Evolutionary conservation across 176 grass and related monocot genomes (phyloP).

Genomic region (Avena atlantica): DNA sequence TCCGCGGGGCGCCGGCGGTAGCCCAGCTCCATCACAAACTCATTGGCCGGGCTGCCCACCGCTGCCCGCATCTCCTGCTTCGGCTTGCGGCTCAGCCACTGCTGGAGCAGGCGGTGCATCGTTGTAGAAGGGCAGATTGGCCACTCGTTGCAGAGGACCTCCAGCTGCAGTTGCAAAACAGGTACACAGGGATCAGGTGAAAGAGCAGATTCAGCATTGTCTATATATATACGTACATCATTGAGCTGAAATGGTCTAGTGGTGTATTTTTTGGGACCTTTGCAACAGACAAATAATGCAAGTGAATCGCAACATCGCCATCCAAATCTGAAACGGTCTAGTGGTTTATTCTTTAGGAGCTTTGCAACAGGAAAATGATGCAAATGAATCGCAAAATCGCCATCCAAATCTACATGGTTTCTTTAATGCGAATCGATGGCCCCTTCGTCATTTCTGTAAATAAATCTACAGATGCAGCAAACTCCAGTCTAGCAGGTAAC

Average conservation of each 20-base stretch:
- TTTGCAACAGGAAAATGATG: not conserved
- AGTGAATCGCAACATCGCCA: not conserved
- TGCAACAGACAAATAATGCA: not conserved
- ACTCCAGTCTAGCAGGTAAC: slow-evolving; percentile 5
- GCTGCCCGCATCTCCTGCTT: slow-evolving; percentile 30
- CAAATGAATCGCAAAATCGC: no score
- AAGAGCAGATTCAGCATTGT: not conserved
- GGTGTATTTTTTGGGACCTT: not conserved
- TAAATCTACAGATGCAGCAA: slow-evolving; percentile 11
- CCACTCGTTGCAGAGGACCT: slow-evolving; percentile 66
- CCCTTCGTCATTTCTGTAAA: not conserved
- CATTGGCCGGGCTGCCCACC: slow-evolving; percentile 58
- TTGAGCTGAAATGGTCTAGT: slow-evolving; percentile 21
- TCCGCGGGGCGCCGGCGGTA: slow-evolving; percentile 57
- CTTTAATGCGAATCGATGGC: no score
- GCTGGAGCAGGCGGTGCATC: slow-evolving; percentile 55
- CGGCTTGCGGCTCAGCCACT: slow-evolving; percentile 58
- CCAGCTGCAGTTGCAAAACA: slow-evolving; percentile 51
- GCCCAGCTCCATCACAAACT: slow-evolving; percentile 84
- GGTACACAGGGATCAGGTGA: no score
- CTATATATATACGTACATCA: not conserved
- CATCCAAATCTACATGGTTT: slow-evolving; percentile 28
- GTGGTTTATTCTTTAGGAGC: not conserved
- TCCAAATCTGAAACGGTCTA: slow-evolving; percentile 30
- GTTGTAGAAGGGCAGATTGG: slow-evolving; percentile 62